Conservation (phyloP, 495 filamentous ascomycete genomes). For the Penicillium alfredii region DNA sequence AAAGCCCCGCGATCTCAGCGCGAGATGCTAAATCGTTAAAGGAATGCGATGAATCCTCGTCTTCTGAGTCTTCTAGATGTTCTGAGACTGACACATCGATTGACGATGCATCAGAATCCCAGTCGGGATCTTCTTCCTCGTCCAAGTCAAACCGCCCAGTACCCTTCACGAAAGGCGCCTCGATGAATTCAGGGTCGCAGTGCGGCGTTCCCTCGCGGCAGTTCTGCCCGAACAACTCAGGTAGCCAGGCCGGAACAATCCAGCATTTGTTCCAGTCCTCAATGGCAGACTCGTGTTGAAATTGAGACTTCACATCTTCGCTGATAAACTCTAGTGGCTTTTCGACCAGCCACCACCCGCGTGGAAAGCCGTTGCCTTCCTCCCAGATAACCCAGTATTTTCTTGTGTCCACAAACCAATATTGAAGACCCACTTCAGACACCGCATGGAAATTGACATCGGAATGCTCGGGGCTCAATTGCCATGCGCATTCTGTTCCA, state of each 20-base stretch:
- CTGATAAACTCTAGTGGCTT: conserved; percentile 9
- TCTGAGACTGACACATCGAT: conserved; percentile 4
- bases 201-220: conserved; percentile 6
- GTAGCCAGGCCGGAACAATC: conserved; percentile 4
- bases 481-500: conserved; percentile 3
- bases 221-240: background rate
- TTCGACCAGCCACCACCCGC: conserved; percentile 10
- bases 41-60: too few relatives aligned
- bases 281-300: background rate
- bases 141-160: too few relatives aligned
- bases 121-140: conserved; percentile 12
- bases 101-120: conserved; percentile 3
- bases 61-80: conserved; percentile 1
- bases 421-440: conserved; percentile 1
- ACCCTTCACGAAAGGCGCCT: background rate
- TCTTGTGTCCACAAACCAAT: conserved; percentile 9
- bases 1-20: conserved; percentile 16
- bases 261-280: conserved; percentile 10
- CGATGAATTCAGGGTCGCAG: conserved; percentile 5
- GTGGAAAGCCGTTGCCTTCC: background rate
- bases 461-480: background rate
- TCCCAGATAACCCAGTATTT: conserved; percentile 6
- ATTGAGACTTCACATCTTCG: background rate
- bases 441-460: conserved; percentile 4
- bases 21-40: too few relatives aligned